Evolutionary conservation across 2,329 filamentous ascomycete species (phyloP), one percentile per base, ranked within the genome.

Genomic region (Arthroderma sp.): DNA sequence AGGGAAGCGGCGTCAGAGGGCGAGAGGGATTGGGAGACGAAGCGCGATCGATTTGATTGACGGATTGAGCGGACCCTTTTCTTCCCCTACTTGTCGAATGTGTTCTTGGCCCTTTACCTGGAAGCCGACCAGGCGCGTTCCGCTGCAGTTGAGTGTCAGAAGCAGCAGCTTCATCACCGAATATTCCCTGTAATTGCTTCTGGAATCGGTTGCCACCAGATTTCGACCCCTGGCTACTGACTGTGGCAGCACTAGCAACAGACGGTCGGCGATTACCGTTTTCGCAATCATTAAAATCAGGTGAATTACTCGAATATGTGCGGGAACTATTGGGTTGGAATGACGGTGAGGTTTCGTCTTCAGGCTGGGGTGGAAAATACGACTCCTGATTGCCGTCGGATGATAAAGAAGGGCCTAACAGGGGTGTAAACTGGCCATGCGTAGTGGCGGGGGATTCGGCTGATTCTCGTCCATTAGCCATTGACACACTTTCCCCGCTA

Each of bases 171-270:
- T 93, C 86, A 54, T 93, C 86, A 38, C 87, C 86, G 65, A 94
- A 94, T 63, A 94, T 88, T 42, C 82, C 83, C 59, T 87, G 82
- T 51, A 93, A 72, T 65, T 88, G 89, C 63, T 86, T 85, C 56
- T 75, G 71, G 50, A 75, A 72, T 46, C 82, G 72, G 45, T 82
- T 77, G 54, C 79, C 78, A 51, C 82, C 77, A 31, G 48, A 50
- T 29, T 39, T 44, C 37, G 86, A 89, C 33, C 83, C 82, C 50
- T 82, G 75, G 59, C 86, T 89, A 64, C 86, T 87, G 47, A 83
- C 78, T 4, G 81, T 91, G 9, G 82, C 84, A 50, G 86, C 78
- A 63, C 86, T 93, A 33, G 85, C 86, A 36, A 86, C 74, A 2
- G 87, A 94, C 1, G 87, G 87, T 41, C 87, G 76, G 50, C 87